Percentiles rank a stretch among this genome's conserved stretches.
These are phyloP conservation scores for Primulina eburnea DNA, from an alignment of 257 asterid species.

Conservation along the genomic window DNA sequence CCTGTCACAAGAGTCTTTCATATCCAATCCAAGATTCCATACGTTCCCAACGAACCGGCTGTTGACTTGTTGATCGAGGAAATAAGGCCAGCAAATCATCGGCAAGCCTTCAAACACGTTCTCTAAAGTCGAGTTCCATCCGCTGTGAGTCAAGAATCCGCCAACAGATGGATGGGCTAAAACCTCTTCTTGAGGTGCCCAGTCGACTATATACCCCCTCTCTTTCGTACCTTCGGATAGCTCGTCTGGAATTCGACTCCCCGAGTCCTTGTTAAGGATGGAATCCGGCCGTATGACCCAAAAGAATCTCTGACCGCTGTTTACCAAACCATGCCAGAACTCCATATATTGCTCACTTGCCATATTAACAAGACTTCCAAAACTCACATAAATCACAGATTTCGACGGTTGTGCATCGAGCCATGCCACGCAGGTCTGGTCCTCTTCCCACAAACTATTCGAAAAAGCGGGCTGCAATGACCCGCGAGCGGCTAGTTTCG, in stretches of 20 bases:
- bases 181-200: slow-evolving; percentile 75
- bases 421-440: slow-evolving; percentile 47
- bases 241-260: slow-evolving; percentile 25
- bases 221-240: slow-evolving; percentile 32
- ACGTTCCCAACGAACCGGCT: slow-evolving; percentile 47
- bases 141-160: slow-evolving; percentile 65
- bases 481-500: slow-evolving; percentile 33
- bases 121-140: slow-evolving; percentile 72
- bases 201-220: slow-evolving; percentile 51
- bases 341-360: slow-evolving; percentile 41
- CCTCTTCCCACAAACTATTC: slow-evolving; percentile 55
- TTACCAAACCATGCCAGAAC: slow-evolving; percentile 57
- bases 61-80: slow-evolving; percentile 60
- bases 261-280: slow-evolving; percentile 24
- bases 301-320: slow-evolving; percentile 48
- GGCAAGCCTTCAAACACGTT: slow-evolving; percentile 53
- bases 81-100: slow-evolving; percentile 71
- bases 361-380: slow-evolving; percentile 53
- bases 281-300: slow-evolving; percentile 61
- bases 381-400: slow-evolving; percentile 64
- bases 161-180: slow-evolving; percentile 53
- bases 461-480: slow-evolving; percentile 27
- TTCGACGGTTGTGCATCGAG: slow-evolving; percentile 53
- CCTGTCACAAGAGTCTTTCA: slow-evolving; percentile 67
- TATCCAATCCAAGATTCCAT: slow-evolving; percentile 64